Evolutionary conservation across 2,329 filamentous ascomycete species (phyloP), one percentile per base, ranked within the genome.

Genomic region (Aspergillus clavatus): DNA sequence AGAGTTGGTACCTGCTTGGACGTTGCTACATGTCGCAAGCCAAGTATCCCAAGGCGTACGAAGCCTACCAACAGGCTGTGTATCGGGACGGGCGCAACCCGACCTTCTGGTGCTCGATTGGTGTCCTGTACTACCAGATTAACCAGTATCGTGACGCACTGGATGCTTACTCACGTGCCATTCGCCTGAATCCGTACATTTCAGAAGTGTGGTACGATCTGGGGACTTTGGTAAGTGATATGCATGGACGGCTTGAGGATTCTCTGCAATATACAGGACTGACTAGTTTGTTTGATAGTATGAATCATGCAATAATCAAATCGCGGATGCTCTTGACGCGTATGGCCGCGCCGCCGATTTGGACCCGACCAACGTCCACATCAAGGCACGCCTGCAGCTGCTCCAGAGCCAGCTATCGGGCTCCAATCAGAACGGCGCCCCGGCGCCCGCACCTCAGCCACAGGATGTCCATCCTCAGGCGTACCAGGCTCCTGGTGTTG

Each of bases 1-100:
- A 97, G 71, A 97, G 91, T 72, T 98, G 93, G 93, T 98, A 98
- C 69, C 80, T 98, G 22, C 82, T 98, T 41, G 93, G 93, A 35
- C 84, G 93, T 58, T 97, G 93, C 74, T 98, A 97, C 76, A 97
- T 98, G 93, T 94, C 91, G 55, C 91, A 96, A 71, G 89, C 95
- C 68, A 97, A 97, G 68, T 97, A 97, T 60, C 91, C 91, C 61
- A 97, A 97, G 68, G 93, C 93, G 0, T 97, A 97, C 60, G 93
- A 98, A 65, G 91, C 93, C 5, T 97, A 97, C 68, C 93, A 98
- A 66, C 93, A 98, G 73, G 93, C 93, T 2, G 93, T 98, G 29
- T 98, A 98, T 65, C 89, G 93, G 46, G 93, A 98, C 66, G 93
- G 93, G 26, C 86, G 93, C 57, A 97, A 97, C 66, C 93, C 93